Evolutionary conservation across 2,329 filamentous ascomycete genomes (phyloP).

Genomic region (Talaromyces funiculosus): DNA sequence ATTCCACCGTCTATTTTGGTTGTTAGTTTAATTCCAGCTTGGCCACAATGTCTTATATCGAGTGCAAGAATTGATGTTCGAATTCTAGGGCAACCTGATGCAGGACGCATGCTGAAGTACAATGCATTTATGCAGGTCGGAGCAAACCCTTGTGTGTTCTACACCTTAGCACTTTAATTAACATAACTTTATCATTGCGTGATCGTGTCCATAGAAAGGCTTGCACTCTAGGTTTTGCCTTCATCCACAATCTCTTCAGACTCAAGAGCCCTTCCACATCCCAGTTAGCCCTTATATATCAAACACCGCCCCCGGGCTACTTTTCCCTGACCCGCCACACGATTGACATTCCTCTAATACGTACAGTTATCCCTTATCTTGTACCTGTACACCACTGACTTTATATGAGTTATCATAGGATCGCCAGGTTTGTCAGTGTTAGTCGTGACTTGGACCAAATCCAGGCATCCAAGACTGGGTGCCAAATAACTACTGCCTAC

Average conservation of each 20-base stretch:
- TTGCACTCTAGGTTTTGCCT: constrained; percentile 39
- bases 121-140: no score
- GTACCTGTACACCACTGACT: background rate
- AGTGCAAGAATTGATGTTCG: no score
- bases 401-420: background rate
- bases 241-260: constrained; percentile 18
- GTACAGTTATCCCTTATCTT: background rate
- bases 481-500: background rate
- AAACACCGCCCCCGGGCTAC: constrained; percentile 21
- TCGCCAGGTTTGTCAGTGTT: background rate
- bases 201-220: background rate
- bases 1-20: background rate
- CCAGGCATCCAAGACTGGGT: background rate
- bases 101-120: background rate
- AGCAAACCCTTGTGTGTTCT: no score
- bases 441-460: background rate
- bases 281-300: constrained; percentile 19
- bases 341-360: constrained; percentile 11
- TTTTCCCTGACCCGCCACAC: constrained; percentile 20
- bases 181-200: background rate
- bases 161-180: background rate
- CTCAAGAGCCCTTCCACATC: constrained; percentile 16
- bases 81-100: no score
- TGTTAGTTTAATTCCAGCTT: no score
- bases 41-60: background rate